These are phyloP conservation scores for Cardamine occulta DNA, from an alignment of 345 rosid genomes.

Conservation along the genomic window DNA sequence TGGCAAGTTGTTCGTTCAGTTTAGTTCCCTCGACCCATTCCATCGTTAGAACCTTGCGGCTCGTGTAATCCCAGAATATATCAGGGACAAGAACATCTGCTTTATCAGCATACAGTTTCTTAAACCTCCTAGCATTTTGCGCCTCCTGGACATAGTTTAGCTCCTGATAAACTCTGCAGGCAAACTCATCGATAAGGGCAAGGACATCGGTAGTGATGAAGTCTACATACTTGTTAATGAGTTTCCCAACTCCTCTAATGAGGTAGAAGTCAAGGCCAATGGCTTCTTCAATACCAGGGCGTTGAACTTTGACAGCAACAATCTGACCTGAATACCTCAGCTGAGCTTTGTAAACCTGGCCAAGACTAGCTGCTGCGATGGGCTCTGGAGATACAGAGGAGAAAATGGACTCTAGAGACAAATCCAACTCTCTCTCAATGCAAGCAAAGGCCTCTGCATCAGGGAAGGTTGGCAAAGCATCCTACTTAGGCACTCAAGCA, in stretches of 20 bases:
- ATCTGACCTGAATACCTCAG: conserved; percentile 72
- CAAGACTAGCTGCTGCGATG: conserved; percentile 94
- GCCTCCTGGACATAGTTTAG: conserved; percentile 99
- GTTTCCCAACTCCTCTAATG: conserved; percentile 73
- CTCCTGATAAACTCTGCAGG: conserved; percentile 89
- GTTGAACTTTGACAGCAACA: conserved; percentile 96
- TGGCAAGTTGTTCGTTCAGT: conserved; percentile 82
- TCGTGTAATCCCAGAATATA: conserved; percentile 94
- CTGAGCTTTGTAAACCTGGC: conserved; percentile 96
- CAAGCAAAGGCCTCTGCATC: conserved; percentile 89
- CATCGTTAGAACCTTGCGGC: conserved; percentile 91
- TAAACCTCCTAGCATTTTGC: conserved; percentile 92
- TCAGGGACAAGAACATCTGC: conserved; percentile 94
- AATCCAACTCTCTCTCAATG: conserved; percentile 82
- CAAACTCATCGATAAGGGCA: conserved; percentile 90
- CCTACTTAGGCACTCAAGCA: conserved; percentile 56
- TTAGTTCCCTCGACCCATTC: conserved; percentile 98
- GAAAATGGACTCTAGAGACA: conserved; percentile 71
- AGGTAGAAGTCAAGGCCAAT: conserved; percentile 94
- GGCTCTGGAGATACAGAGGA: conserved; percentile 81
- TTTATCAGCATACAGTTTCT: conserved; percentile 88
- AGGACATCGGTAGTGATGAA: conserved; percentile 80
- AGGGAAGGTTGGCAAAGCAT: conserved; percentile 95
- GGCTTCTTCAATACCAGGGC: conserved; percentile 87
- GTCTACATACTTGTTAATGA: conserved; percentile 78